Evolutionary conservation across 257 asterid species (phyloP).

Genomic region (Coffea eugenioides): DNA sequence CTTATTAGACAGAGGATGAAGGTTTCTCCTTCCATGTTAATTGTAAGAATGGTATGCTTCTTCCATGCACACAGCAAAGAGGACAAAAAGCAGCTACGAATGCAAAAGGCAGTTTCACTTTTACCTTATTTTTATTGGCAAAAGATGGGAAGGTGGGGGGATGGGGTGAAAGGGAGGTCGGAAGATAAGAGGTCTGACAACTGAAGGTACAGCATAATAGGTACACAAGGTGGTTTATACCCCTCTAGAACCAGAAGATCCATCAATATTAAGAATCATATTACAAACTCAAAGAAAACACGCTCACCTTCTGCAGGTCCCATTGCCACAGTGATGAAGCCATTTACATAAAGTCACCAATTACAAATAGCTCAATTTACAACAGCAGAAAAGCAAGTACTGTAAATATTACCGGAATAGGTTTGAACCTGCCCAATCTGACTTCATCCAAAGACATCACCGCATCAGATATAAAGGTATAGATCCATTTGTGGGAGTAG

Average conservation of each 20-base stretch:
- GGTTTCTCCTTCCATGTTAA: neutral
- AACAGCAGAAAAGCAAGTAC: neutral
- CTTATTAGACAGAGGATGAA: neutral
- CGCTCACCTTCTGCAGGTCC: neutral
- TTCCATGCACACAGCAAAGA: neutral
- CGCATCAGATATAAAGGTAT: neutral
- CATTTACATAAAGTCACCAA: neutral
- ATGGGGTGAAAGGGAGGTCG: no score
- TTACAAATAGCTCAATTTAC: neutral
- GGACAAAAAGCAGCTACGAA: neutral
- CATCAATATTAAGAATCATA: neutral
- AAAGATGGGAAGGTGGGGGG: no score
- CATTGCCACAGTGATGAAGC: neutral
- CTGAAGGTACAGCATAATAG: neutral
- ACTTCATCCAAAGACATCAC: no score
- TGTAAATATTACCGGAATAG: neutral
- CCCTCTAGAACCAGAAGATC: neutral
- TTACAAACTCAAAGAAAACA: neutral
- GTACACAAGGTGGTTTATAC: neutral
- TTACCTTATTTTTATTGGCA: no score
- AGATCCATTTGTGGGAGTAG: neutral
- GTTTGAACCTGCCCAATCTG: neutral
- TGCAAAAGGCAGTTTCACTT: neutral
- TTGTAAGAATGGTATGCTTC: neutral
- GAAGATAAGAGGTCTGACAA: neutral